Conservation (phyloP, 2,329 filamentous ascomycete species). For the Stachybotrys echinatus region DNA sequence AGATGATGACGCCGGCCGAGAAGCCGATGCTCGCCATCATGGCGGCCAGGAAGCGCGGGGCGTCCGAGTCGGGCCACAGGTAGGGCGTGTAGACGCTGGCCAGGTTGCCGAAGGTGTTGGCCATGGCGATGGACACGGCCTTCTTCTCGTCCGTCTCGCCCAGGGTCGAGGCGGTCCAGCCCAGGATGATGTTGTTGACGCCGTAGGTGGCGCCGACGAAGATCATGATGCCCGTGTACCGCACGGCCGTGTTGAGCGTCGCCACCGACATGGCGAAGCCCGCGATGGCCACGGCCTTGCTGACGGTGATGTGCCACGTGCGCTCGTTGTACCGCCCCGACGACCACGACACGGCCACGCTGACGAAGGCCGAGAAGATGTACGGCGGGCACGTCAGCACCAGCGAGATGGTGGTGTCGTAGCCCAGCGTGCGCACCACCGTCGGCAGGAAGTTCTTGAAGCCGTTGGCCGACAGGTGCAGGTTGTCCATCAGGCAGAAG, state of each 20-base stretch:
- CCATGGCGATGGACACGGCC: slow-evolving; percentile 31
- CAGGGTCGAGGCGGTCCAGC: slow-evolving; percentile 33
- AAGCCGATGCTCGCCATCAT: slow-evolving; percentile 16
- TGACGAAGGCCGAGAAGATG: slow-evolving; percentile 28
- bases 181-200: slow-evolving; percentile 39
- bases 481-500: slow-evolving; percentile 14
- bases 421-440: slow-evolving; percentile 41
- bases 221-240: slow-evolving; percentile 27
- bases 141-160: slow-evolving; percentile 43
- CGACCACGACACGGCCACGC: slow-evolving; percentile 21
- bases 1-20: slow-evolving; percentile 25
- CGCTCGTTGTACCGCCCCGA: slow-evolving; percentile 41
- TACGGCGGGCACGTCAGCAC: slow-evolving; percentile 46
- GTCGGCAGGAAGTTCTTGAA: slow-evolving; percentile 25
- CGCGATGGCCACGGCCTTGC: slow-evolving; percentile 30
- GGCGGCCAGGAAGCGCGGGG: slow-evolving; percentile 8
- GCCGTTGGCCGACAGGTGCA: slow-evolving; percentile 16
- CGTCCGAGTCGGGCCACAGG: slow-evolving; percentile 10
- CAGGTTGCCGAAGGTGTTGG: slow-evolving; percentile 12
- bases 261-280: slow-evolving; percentile 14
- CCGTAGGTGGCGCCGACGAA: slow-evolving; percentile 31
- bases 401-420: slow-evolving; percentile 40
- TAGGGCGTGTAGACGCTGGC: slow-evolving; percentile 15
- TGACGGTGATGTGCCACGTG: too few relatives aligned
- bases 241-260: slow-evolving; percentile 13